phyloP scores from a whole-genome alignment of 805 yeast genomes.

The Tetrapisispora pingtungensis region DNA sequence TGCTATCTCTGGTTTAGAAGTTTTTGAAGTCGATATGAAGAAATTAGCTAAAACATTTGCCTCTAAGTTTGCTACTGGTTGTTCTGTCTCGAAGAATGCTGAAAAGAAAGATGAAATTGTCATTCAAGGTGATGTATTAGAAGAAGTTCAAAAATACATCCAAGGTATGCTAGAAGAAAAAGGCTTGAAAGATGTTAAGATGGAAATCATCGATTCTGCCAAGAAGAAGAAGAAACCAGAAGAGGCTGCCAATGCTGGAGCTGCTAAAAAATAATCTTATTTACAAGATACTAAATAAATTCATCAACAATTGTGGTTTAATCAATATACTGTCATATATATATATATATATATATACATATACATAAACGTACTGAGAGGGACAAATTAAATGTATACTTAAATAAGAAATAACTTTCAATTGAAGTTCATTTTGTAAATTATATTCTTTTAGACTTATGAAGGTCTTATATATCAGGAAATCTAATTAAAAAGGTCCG shows the following conservation, averaged over 20 bases:
- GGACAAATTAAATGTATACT: too few relatives aligned
- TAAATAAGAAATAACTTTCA: too few relatives aligned
- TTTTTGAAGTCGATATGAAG: slow-evolving; percentile 80
- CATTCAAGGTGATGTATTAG: slow-evolving; percentile 92
- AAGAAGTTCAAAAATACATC: slow-evolving; percentile 74
- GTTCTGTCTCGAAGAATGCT: slow-evolving; percentile 78
- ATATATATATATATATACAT: background rate
- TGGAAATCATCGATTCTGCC: slow-evolving; percentile 79
- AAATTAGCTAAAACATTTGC: slow-evolving; percentile 88
- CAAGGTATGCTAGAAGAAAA: slow-evolving; percentile 63
- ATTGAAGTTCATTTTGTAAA: too few relatives aligned
- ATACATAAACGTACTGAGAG: too few relatives aligned
- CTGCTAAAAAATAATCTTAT: background rate
- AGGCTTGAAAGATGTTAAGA: slow-evolving; percentile 75
- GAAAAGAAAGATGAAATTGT: slow-evolving; percentile 89
- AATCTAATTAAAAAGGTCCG: background rate
- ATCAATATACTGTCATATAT: too few relatives aligned
- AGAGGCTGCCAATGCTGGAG: background rate
- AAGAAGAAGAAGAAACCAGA: slow-evolving; percentile 47
- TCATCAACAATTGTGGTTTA: too few relatives aligned
- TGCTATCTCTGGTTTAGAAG: slow-evolving; percentile 79
- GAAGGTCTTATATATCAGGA: background rate
- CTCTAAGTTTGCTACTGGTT: slow-evolving; percentile 91
- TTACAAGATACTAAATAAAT: too few relatives aligned
- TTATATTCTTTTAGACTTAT: too few relatives aligned